Base-by-base conservation (phyloP, 768 basidiomycete genomes). In the Russula dissimulans region DNA sequence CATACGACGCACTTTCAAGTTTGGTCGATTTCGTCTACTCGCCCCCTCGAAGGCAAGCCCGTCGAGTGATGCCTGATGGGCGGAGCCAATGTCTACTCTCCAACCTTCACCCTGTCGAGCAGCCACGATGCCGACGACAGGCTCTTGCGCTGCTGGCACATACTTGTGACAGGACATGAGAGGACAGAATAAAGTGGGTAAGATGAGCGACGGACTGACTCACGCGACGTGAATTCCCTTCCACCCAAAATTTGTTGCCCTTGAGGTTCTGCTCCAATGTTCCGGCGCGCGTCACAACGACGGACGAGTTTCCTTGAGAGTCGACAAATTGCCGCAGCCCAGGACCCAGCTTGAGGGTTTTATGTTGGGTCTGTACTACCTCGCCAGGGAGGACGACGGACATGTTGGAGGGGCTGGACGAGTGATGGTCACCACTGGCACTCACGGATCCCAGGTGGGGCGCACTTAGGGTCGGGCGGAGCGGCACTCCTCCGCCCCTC, bases 31-130 rank as follows among this genome's bases (percentile, higher is more conserved):
- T 64, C 97, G 75, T 77, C 95, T 97, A 26, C 92, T 91, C 10
- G 94, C 97, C 3, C 93, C 89, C 70, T 98, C 95, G 70, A 99
- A 99, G 2, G 97, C 94, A 34, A 97, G 79, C 0, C 82, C 89
- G 67, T 97, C 95, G 46, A 99, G 73, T 5, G 83, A 80, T 0
- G 95, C 95, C 50, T 79, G 77, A 68, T 97, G 93, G 5, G 94
- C 88, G 31, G 86, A 79, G 3, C 95, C 95, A 62, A 99, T 91
- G 71, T 98, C 95, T 26, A 98, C 92, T 47, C 94, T 82, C 78
- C 85, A 99, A 6, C 86, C 88, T 68, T 98, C 95, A 41, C 91
- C 93, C 56, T 85, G 78, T 66, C 87, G 85, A 60, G 86, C 89
- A 6, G 80, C 78, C 53, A 99, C 77, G 41, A 87, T 79, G 3